A percentile compares a stretch with the other conserved stretches of the same genome.
Conservation (phyloP, 768 basidiomycete genomes). For the button mushroom (Agaricus bisporus) region DNA sequence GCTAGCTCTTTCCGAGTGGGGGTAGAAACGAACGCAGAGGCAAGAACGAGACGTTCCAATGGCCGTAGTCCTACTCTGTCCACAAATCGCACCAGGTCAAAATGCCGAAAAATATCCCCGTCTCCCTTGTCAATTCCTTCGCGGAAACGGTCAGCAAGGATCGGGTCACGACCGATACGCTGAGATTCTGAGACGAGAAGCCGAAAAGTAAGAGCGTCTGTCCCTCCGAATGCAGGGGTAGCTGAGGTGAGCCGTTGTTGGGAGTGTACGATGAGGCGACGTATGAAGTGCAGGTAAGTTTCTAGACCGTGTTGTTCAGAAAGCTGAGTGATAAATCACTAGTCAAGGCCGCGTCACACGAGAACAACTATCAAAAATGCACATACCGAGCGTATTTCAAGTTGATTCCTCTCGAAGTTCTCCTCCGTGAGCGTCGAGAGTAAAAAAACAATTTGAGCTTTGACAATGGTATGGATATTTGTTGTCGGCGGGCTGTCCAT, state of each 20-base stretch:
- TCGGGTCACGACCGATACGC: slow-evolving; percentile 85
- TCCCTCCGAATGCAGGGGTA: slow-evolving; percentile 64
- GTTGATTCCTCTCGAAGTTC: slow-evolving; percentile 90
- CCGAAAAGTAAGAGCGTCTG: slow-evolving; percentile 74
- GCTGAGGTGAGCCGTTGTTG: slow-evolving; percentile 61
- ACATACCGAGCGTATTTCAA: slow-evolving; percentile 92
- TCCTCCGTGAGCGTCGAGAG: slow-evolving; percentile 96
- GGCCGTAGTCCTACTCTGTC: slow-evolving; percentile 78
- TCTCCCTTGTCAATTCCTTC: slow-evolving; percentile 88
- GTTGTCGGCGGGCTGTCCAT: slow-evolving; percentile 84
- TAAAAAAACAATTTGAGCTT: slow-evolving; percentile 96
- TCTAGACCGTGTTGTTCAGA: slow-evolving; percentile 96
- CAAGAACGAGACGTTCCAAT: slow-evolving; percentile 73
- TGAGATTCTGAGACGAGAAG: slow-evolving; percentile 85
- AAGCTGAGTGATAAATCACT: slow-evolving; percentile 46
- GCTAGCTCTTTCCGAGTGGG: slow-evolving; percentile 49
- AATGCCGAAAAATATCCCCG: slow-evolving; percentile 75
- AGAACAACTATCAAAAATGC: slow-evolving; percentile 12
- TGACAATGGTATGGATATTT: slow-evolving; percentile 89
- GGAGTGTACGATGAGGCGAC: slow-evolving; percentile 88
- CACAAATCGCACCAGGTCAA: slow-evolving; percentile 77
- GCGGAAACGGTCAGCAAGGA: slow-evolving; percentile 84
- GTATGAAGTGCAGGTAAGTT: slow-evolving; percentile 96
- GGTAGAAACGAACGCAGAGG: slow-evolving; percentile 65
- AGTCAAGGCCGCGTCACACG: slow-evolving; percentile 1